Conservation (phyloP, 2,329 filamentous ascomycete genomes). For the Rugonectria rugulosa region DNA sequence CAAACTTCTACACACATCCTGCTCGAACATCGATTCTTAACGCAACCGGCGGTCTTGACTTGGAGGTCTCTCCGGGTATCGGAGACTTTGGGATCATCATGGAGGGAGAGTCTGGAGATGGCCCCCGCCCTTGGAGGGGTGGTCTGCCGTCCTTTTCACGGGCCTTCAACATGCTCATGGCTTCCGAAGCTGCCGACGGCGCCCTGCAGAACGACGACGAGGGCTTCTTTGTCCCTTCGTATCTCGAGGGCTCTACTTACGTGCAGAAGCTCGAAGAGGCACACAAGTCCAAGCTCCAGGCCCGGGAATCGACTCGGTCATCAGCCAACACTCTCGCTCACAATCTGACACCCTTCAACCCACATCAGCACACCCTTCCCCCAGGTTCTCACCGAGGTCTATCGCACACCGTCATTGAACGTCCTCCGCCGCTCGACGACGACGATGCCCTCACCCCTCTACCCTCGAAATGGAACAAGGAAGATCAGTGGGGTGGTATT, state of each 20-base stretch:
- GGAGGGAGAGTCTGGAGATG: constrained; percentile 44
- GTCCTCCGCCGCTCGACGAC: constrained; percentile 67
- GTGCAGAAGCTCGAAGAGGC: constrained; percentile 77
- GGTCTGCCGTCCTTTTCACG: constrained; percentile 57
- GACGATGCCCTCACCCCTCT: constrained; percentile 69
- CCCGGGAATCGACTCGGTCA: constrained; percentile 52
- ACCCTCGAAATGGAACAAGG: constrained; percentile 82
- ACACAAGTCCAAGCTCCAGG: constrained; percentile 66
- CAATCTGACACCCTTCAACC: constrained; percentile 58
- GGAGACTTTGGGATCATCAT: constrained; percentile 35
- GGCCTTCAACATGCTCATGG: constrained; percentile 60
- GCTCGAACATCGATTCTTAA: constrained; percentile 56
- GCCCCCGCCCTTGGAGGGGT: constrained; percentile 35
- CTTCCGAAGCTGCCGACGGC: constrained; percentile 39
- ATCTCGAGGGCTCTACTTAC: constrained; percentile 80
- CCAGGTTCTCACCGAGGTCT: constrained; percentile 74
- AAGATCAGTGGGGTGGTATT: constrained; percentile 76
- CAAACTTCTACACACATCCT: constrained; percentile 41
- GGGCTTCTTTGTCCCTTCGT: constrained; percentile 82
- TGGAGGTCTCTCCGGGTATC: constrained; percentile 18
- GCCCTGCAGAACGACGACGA: constrained; percentile 41
- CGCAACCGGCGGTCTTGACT: constrained; percentile 48
- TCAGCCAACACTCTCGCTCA: constrained; percentile 27
- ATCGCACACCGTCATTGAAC: constrained; percentile 85
- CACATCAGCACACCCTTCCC: constrained; percentile 43